Percentiles rank a stretch among this genome's conserved stretches.
phyloP scores from a whole-genome alignment of 2,329 filamentous ascomycete species.

The Xylaria digitata region DNA sequence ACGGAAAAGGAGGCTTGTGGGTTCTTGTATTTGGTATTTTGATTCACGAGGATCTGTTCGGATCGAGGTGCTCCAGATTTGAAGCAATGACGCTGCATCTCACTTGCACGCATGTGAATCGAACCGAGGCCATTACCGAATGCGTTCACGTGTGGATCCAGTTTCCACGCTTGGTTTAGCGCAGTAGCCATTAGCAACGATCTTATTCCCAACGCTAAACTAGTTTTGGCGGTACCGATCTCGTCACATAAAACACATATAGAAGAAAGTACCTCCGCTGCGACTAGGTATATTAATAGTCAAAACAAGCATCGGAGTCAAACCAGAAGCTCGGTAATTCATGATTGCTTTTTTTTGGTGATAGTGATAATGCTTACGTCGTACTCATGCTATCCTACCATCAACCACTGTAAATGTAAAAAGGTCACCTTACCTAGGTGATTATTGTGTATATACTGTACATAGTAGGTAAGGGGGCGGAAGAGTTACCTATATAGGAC shows the following conservation, averaged over 20 bases:
- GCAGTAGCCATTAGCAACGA: slow-evolving; percentile 13
- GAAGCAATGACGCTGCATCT: slow-evolving; percentile 43
- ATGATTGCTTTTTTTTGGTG: no score
- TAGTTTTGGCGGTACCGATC: not conserved
- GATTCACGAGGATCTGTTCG: slow-evolving; percentile 28
- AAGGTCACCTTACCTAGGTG: no score
- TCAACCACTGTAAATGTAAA: no score
- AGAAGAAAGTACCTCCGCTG: not conserved
- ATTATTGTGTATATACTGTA: no score
- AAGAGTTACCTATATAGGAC: no score
- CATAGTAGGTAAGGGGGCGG: no score
- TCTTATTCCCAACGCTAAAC: not conserved
- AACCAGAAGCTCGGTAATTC: no score
- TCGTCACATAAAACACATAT: not conserved
- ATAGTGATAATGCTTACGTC: no score
- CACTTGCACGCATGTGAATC: slow-evolving; percentile 48
- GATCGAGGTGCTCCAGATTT: slow-evolving; percentile 39
- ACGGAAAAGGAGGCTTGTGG: slow-evolving; percentile 15
- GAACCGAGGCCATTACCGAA: slow-evolving; percentile 49
- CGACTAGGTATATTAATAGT: no score
- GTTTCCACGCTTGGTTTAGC: slow-evolving; percentile 5
- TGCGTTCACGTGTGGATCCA: slow-evolving; percentile 40
- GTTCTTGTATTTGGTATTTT: slow-evolving; percentile 36
- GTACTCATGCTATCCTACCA: no score
- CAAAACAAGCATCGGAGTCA: no score